phyloP scores from a whole-genome alignment of 2,329 filamentous ascomycete genomes.

The Aspergillus sp. region DNA sequence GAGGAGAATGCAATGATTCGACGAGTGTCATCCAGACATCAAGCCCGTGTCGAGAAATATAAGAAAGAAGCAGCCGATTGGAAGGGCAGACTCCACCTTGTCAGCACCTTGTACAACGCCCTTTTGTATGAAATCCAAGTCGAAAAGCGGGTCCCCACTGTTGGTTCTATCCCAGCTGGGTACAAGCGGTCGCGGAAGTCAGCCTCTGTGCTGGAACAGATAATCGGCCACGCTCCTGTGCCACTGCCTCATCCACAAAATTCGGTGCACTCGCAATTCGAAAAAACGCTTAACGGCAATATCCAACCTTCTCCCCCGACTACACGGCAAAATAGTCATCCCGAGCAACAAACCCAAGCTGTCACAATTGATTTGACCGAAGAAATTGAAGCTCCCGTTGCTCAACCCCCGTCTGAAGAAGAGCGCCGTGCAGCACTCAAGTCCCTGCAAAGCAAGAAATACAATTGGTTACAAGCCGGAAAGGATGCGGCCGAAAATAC shows the following conservation, averaged over 20 bases:
- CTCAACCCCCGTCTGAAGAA: background rate
- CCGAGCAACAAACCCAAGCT: background rate
- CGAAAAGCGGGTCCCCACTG: slow-evolving; percentile 16
- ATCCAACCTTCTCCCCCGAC: background rate
- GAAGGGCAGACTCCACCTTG: slow-evolving; percentile 21
- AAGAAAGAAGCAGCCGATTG: slow-evolving; percentile 28
- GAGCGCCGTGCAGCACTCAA: slow-evolving; percentile 21
- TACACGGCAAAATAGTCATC: background rate
- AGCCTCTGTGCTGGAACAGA: background rate
- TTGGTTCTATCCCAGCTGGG: slow-evolving; percentile 19
- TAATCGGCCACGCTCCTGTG: background rate
- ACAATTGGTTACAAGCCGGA: slow-evolving; percentile 28
- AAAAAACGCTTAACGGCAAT: background rate
- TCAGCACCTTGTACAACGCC: slow-evolving; percentile 26
- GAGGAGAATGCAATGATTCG: slow-evolving; percentile 25
- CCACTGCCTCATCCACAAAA: background rate
- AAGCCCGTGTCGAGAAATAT: slow-evolving; percentile 24
- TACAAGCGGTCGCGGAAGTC: slow-evolving; percentile 18
- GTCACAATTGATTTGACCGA: slow-evolving; percentile 22
- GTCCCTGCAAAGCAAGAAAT: slow-evolving; percentile 30
- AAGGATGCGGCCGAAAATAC: background rate
- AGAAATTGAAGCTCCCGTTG: slow-evolving; percentile 5
- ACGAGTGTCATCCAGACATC: slow-evolving; percentile 24
- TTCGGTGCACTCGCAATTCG: background rate
- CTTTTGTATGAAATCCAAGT: slow-evolving; percentile 25